Evolutionary conservation across 2,329 filamentous ascomycete species (phyloP).

Genomic region (Exophiala aquamarina): DNA sequence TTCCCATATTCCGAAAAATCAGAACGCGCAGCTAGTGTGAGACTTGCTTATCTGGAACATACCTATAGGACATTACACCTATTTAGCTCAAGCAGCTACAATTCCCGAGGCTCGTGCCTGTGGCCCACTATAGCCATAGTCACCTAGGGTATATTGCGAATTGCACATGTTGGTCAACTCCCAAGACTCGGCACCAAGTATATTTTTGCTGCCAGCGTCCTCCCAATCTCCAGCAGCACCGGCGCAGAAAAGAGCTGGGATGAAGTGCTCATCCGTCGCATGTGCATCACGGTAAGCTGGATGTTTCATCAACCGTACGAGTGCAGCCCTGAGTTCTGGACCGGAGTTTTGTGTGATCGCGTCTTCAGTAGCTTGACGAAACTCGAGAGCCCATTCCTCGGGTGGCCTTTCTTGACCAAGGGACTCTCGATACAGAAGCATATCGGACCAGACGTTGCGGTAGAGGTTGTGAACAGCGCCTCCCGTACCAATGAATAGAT

Average conservation of each 20-base stretch:
- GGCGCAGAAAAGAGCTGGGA: constrained; percentile 63
- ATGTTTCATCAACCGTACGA: constrained; percentile 67
- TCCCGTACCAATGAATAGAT: constrained; percentile 60
- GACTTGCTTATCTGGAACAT: no score
- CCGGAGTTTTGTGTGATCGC: constrained; percentile 56
- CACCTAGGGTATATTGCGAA: constrained; percentile 57
- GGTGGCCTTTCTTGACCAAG: constrained; percentile 61
- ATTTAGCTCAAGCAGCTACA: no score
- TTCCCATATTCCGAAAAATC: no score
- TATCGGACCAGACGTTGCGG: constrained; percentile 64
- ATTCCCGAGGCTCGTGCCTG: no score
- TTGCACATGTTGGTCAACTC: constrained; percentile 64
- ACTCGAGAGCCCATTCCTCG: constrained; percentile 61
- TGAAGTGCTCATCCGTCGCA: constrained; percentile 69
- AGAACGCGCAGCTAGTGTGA: no score
- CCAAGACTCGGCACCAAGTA: constrained; percentile 60
- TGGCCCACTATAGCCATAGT: constrained; percentile 13
- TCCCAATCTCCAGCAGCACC: constrained; percentile 53
- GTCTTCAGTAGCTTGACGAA: constrained; percentile 64
- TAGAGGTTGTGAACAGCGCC: constrained; percentile 29
- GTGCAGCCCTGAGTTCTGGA: constrained; percentile 52
- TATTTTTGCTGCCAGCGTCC: constrained; percentile 43
- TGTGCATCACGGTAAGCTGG: constrained; percentile 65
- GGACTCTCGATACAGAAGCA: constrained; percentile 63
- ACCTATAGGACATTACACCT: no score